Base-by-base conservation (phyloP, 805 yeast genomes). In the Tetrapisispora fleetii region DNA sequence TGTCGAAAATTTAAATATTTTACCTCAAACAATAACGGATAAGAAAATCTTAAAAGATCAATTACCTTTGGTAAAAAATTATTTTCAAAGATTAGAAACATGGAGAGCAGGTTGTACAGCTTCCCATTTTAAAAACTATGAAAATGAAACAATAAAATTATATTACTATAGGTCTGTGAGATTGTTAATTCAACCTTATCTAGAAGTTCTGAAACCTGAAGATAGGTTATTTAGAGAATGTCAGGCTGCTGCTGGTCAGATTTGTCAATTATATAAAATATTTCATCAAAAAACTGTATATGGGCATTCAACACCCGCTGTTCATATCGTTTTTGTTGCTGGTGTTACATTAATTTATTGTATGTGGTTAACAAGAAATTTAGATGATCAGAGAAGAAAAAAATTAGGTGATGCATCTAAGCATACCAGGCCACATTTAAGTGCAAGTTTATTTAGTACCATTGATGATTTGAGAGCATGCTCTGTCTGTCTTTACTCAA, bases 221-320 rank as follows among this genome's bases (percentile, higher is more conserved):
- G 81, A 79, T 58, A 69, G 76, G 45, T 62, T 81, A 22, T 80
- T 81, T 58, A 71, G 74, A 47, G 84, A 80, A 61, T 81, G 86
- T 59, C 85, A 80, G 57, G 81, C 81, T 1, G 84, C 83, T 32
- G 84, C 85, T 1, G 86, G 85, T 38, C 83, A 79, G 57, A 77
- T 81, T 40, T 80, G 85, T 58, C 83, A 77, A 55, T 65, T 80
- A 18, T 78, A 79, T 58, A 78, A 79, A 54, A 78, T 75, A 10
- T 80, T 78, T 58, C 83, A 79, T 59, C 80, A 79, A 55, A 78
- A 75, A 54, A 78, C 84, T 0, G 78, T 75, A 2, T 68, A 68
- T 48, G 85, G 86, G 1, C 83, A 78, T 57, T 78, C 85, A 0
- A 78, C 82, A 0, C 74, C 82, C 24, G 80, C 83, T 13, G 79